Percentiles rank a stretch among this genome's conserved stretches.
Evolutionary conservation across 768 basidiomycete species (phyloP).

Genomic region (Crassisporium funariophilum): DNA sequence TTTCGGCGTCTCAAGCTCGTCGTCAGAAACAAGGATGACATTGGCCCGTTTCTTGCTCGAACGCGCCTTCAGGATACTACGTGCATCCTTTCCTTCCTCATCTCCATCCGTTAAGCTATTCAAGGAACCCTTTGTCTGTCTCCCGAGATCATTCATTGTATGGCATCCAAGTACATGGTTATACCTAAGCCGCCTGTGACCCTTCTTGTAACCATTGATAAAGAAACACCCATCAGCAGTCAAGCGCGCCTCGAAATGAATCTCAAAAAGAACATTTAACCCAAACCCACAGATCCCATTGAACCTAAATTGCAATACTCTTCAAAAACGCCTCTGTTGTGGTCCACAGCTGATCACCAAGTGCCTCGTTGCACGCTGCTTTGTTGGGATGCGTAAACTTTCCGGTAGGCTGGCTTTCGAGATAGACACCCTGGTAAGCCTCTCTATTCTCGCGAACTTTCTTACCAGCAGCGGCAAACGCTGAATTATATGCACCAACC

Average conservation of each 20-base stretch:
- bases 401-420: slow-evolving; percentile 13
- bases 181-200: too few relatives aligned
- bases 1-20: slow-evolving; percentile 40
- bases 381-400: slow-evolving; percentile 1
- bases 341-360: slow-evolving; percentile 4
- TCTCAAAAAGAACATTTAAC: too few relatives aligned
- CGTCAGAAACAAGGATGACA: slow-evolving; percentile 48
- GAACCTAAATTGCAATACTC: slow-evolving; percentile 2
- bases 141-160: too few relatives aligned
- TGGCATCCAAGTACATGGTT: too few relatives aligned
- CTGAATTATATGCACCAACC: slow-evolving; percentile 21
- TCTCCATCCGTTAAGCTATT: too few relatives aligned
- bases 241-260: too few relatives aligned
- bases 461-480: slow-evolving; percentile 25
- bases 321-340: slow-evolving; percentile 10
- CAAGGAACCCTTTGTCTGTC: too few relatives aligned
- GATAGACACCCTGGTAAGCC: slow-evolving; percentile 19
- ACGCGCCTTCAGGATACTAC: slow-evolving; percentile 38
- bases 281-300: not conserved
- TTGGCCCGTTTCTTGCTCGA: slow-evolving; percentile 37
- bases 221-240: too few relatives aligned
- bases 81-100: slow-evolving; percentile 53
- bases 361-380: slow-evolving; percentile 6
- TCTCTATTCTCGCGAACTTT: slow-evolving; percentile 15
- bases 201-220: too few relatives aligned